A percentile compares a stretch with the other conserved stretches of the same genome.
These are phyloP conservation scores for Mycena crocata DNA, from an alignment of 768 basidiomycete species.

Conservation along the genomic window DNA sequence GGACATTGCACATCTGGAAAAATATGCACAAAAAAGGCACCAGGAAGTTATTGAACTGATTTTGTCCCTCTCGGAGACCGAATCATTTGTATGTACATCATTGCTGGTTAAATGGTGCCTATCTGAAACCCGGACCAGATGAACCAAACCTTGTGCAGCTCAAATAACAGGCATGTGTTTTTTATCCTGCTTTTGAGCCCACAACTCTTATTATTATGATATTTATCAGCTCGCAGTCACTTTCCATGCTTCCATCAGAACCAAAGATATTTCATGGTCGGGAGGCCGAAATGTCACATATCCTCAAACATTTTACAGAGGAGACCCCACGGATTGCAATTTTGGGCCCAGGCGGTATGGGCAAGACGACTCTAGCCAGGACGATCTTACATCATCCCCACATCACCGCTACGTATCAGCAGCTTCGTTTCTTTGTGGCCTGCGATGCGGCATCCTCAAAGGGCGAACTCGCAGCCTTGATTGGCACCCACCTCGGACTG, in stretches of 20 bases:
- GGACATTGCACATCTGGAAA: not conserved
- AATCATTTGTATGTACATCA: not conserved
- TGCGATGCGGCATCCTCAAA: not conserved
- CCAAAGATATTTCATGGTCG: no score
- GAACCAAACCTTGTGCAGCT: no score
- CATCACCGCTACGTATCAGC: not conserved
- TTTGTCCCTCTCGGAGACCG: not conserved
- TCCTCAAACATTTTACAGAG: not conserved
- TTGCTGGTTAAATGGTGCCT: no score
- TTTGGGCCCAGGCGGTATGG: no score
- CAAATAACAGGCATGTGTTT: not conserved
- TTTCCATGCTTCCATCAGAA: constrained; percentile 4
- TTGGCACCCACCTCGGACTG: not conserved
- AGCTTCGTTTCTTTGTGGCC: not conserved
- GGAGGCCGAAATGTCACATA: not conserved
- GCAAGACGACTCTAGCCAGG: not conserved
- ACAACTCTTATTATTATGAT: no score
- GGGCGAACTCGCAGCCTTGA: not conserved
- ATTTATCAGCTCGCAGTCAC: not conserved
- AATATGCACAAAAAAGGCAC: not conserved
- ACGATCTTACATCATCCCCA: not conserved
- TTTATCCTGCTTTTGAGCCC: accelerated
- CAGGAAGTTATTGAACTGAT: not conserved
- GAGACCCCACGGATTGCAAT: not conserved
- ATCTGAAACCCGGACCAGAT: not conserved